These are phyloP conservation scores for Verticillium klebahnii DNA, from an alignment of 2,329 filamentous ascomycete species.

Conservation along the genomic window DNA sequence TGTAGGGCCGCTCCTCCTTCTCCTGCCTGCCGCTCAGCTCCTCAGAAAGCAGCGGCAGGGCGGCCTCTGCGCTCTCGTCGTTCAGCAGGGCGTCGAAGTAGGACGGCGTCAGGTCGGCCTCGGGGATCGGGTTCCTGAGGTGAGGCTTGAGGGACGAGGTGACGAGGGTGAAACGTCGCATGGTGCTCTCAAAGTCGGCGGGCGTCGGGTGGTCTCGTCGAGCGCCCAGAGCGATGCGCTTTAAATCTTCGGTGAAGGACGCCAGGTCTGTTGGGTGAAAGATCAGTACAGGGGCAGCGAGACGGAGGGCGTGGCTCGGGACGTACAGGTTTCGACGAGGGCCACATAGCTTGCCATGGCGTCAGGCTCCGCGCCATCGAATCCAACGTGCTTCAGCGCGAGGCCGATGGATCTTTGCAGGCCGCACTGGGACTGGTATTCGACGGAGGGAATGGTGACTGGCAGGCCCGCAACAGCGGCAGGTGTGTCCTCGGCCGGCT, in stretches of 20 bases:
- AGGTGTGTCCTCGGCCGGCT: not conserved
- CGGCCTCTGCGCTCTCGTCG: conserved; percentile 34
- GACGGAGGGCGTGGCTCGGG: not conserved
- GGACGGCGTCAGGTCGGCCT: conserved; percentile 28
- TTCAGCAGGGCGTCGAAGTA: conserved; percentile 32
- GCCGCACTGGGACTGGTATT: conserved; percentile 31
- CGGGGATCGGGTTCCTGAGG: conserved; percentile 46
- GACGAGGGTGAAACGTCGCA: conserved; percentile 48
- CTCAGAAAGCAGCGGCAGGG: conserved; percentile 41
- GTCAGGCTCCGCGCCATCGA: conserved; percentile 47
- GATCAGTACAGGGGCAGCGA: conserved; percentile 16
- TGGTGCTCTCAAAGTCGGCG: conserved; percentile 50
- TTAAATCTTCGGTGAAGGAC: conserved; percentile 43
- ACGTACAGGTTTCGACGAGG: conserved; percentile 54
- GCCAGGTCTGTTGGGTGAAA: conserved; percentile 35
- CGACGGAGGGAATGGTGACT: conserved; percentile 17
- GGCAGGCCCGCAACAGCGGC: not conserved
- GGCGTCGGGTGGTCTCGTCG: conserved; percentile 51
- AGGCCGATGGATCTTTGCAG: conserved; percentile 53
- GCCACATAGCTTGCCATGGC: conserved; percentile 55
- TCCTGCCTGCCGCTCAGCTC: conserved; percentile 56
- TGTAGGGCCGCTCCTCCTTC: conserved; percentile 50
- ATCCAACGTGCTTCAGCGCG: conserved; percentile 54
- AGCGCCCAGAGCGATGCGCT: conserved; percentile 39
- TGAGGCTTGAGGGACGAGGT: conserved; percentile 50